These are phyloP conservation scores for Pythium guiyangense DNA, from an alignment of 352 stramenopile species.

Conservation along the genomic window DNA sequence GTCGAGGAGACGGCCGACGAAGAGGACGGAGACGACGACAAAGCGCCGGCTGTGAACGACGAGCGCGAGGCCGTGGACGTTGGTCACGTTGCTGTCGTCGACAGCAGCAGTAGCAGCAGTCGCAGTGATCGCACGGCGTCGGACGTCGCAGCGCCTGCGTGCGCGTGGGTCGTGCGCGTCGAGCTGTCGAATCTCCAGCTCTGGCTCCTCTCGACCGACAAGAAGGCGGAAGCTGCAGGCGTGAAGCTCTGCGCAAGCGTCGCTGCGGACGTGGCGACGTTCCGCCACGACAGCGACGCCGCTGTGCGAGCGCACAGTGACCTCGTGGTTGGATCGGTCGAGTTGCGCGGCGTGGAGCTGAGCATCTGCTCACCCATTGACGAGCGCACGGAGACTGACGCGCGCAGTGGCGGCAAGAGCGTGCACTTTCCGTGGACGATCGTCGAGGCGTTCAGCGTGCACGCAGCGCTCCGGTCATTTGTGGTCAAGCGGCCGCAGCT, in stretches of 20 bases:
- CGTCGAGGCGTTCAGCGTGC: constrained; percentile 45
- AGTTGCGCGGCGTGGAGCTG: constrained; percentile 32
- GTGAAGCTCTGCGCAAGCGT: constrained; percentile 40
- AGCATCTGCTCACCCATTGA: constrained; percentile 24
- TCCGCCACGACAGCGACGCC: background rate
- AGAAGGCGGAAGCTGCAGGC: constrained; percentile 44
- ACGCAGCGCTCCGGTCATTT: constrained; percentile 13
- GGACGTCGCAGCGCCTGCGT: background rate
- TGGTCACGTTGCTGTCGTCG: background rate
- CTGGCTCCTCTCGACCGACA: constrained; percentile 67
- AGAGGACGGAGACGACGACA: background rate
- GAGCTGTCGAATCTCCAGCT: constrained; percentile 50
- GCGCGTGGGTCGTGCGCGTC: constrained; percentile 35
- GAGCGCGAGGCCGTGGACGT: background rate
- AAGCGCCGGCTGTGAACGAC: background rate
- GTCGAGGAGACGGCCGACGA: background rate
- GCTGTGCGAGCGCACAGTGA: constrained; percentile 1
- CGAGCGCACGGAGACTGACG: constrained; percentile 5
- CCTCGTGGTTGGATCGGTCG: constrained; percentile 20
- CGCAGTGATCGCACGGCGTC: background rate
- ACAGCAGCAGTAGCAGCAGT: background rate
- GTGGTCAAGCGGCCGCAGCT: constrained; percentile 1
- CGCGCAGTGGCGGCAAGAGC: constrained; percentile 1
- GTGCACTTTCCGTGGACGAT: constrained; percentile 33
- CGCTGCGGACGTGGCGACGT: constrained; percentile 8